Evolutionary conservation across 1,139 yeast species (phyloP), one percentile per base, ranked within the genome.

Genomic region (Blastobotrys indianensis): DNA sequence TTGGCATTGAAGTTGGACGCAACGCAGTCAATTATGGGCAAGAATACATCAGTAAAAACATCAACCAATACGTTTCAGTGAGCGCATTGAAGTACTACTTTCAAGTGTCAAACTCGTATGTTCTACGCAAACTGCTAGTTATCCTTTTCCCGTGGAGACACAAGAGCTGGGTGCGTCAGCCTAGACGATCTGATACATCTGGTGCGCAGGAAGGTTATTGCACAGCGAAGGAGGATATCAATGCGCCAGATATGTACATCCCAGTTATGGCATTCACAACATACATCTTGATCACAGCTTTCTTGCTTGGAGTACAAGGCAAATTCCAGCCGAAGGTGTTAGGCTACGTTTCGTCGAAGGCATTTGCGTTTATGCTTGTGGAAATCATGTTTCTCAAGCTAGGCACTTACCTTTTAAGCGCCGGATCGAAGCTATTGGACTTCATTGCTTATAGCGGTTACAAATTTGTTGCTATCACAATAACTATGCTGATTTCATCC

Each of bases 221-320:
- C 1, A 80, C 85, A 4, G 95, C 96, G 9, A 65, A 76, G 32
- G 84, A 80, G 52, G 98, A 94, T 63, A 74, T 85, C 51, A 94
- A 94, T 62, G 94, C 97, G 0, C 98, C 98, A 1, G 99, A 94
- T 65, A 77, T 92, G 72, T 94, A 94, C 65, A 86, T 94, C 47
- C 99, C 99, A 4, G 56, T 56, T 45, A 57, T 48, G 65, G 86
- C 97, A 2, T 79, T 85, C 58, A 80, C 88, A 44, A 88, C 98
- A 1, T 92, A 90, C 61, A 82, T 92, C 46, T 69, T 94, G 51
- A 73, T 87, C 39, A 82, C 94, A 77, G 92, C 96, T 3, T 76
- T 85, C 28, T 75, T 85, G 57, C 87, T 87, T 51, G 99, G 99
- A 11, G 68, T 92, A 46, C 78, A 81, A 48, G 97, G 96, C 16